Evolutionary conservation across 345 rosid species (phyloP).

Genomic region (Linum lewisii): DNA sequence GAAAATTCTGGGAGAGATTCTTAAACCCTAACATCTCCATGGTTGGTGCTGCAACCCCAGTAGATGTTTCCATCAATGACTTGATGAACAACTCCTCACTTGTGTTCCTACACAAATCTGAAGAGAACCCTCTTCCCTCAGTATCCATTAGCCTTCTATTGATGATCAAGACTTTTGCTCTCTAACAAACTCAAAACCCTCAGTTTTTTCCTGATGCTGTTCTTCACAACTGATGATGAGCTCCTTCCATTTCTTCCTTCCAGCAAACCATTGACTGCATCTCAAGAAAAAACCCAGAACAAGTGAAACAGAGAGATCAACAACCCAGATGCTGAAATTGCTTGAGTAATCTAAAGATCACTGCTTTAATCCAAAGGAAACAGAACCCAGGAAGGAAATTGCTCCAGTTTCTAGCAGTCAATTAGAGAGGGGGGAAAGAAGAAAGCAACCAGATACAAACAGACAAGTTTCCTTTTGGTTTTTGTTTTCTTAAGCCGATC

Average conservation of each 20-base stretch:
- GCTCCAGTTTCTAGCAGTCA: not conserved
- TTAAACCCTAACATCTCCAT: slow-evolving; percentile 57
- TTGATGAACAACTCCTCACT: slow-evolving; percentile 61
- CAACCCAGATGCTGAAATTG: not conserved
- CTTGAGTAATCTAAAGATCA: not conserved
- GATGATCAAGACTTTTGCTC: not conserved
- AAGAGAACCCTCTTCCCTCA: slow-evolving; percentile 36
- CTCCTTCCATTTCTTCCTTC: not conserved
- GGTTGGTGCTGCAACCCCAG: slow-evolving; percentile 39
- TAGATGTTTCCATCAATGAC: slow-evolving; percentile 51
- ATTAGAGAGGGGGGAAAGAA: not conserved
- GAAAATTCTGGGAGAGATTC: slow-evolving; percentile 42
- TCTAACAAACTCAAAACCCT: slow-evolving; percentile 1
- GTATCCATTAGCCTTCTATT: slow-evolving; percentile 26
- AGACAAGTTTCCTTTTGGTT: not conserved
- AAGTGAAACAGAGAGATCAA: not conserved
- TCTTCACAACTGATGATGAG: not conserved
- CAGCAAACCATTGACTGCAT: not conserved
- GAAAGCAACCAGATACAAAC: not conserved
- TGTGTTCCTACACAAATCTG: slow-evolving; percentile 43
- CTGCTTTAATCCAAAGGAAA: not conserved
- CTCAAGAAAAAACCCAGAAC: too few relatives aligned
- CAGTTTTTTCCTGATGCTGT: not conserved
- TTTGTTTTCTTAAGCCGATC: not conserved
- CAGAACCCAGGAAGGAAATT: not conserved